Percentiles rank a stretch among this genome's conserved stretches.
Evolutionary conservation across 1,139 yeast genomes (phyloP).

Genomic region (Lodderomyces theae): DNA sequence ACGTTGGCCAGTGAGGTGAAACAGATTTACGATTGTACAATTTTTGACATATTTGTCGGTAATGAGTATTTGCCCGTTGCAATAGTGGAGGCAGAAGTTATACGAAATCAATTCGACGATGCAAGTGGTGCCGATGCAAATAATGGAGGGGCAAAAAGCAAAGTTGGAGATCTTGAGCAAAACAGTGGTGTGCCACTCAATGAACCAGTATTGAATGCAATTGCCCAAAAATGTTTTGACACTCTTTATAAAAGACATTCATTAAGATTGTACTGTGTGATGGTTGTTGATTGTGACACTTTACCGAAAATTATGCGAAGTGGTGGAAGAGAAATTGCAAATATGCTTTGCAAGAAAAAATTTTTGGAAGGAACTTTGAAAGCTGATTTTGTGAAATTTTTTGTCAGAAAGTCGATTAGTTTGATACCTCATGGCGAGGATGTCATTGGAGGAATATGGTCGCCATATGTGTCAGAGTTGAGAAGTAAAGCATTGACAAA

Average conservation of each 20-base stretch:
- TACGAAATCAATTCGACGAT: slow-evolving; percentile 39
- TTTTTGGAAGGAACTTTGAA: slow-evolving; percentile 74
- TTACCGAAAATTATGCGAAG: slow-evolving; percentile 81
- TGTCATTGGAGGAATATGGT: slow-evolving; percentile 82
- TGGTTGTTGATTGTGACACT: slow-evolving; percentile 77
- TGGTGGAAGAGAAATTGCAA: slow-evolving; percentile 90
- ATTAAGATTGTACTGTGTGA: slow-evolving; percentile 76
- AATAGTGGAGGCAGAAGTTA: slow-evolving; percentile 80
- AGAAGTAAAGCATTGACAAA: slow-evolving; percentile 48
- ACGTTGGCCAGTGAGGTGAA: slow-evolving; percentile 82
- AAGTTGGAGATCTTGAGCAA: slow-evolving; percentile 16
- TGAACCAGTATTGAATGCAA: slow-evolving; percentile 60
- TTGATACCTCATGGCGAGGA: slow-evolving; percentile 79
- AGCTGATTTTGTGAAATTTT: slow-evolving; percentile 80
- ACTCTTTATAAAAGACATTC: slow-evolving; percentile 68
- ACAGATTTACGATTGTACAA: slow-evolving; percentile 84
- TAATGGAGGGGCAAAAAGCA: slow-evolving; percentile 9
- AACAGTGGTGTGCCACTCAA: slow-evolving; percentile 46
- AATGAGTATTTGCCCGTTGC: slow-evolving; percentile 86
- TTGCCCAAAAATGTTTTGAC: slow-evolving; percentile 74
- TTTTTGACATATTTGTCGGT: slow-evolving; percentile 83
- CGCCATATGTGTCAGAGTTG: slow-evolving; percentile 61
- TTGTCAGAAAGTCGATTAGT: slow-evolving; percentile 62
- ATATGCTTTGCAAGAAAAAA: slow-evolving; percentile 81
- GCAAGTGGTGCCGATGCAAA: slow-evolving; percentile 14